phyloP scores from a whole-genome alignment of 257 asterid species.

The Ocimum tenuiflorum region DNA sequence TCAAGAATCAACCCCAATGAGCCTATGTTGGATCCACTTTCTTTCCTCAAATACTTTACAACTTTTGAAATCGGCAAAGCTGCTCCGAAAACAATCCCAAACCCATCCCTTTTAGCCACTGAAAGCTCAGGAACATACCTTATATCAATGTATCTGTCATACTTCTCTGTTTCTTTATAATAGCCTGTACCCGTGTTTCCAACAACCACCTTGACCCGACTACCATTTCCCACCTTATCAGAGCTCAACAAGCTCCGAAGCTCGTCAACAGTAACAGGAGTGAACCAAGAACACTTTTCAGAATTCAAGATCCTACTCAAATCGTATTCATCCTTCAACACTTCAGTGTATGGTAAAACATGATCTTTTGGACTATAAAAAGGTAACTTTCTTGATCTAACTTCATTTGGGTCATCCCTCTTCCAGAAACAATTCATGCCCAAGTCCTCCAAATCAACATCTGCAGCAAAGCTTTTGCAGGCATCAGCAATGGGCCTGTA shows the following conservation, averaged over 20 bases:
- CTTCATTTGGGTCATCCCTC: neutral
- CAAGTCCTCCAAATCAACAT: slow-evolving; percentile 20
- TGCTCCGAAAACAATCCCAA: slow-evolving; percentile 9
- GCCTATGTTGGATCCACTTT: neutral
- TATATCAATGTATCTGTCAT: slow-evolving; percentile 12
- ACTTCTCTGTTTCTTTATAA: slow-evolving; percentile 3
- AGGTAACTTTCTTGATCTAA: neutral
- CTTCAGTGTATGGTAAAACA: neutral
- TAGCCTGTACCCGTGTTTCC: slow-evolving; percentile 15
- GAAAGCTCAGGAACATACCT: slow-evolving; percentile 19
- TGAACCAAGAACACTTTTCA: slow-evolving; percentile 6
- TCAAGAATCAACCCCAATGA: neutral
- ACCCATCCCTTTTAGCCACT: neutral
- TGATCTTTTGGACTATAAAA: neutral
- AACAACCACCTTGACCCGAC: neutral
- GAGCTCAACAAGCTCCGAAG: neutral
- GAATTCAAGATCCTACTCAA: slow-evolving; percentile 6
- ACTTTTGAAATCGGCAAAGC: slow-evolving; percentile 14
- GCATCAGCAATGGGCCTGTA: slow-evolving; percentile 23
- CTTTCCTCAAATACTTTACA: neutral
- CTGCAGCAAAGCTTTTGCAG: slow-evolving; percentile 22
- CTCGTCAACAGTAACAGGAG: slow-evolving; percentile 13
- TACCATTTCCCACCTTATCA: neutral
- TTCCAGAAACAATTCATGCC: slow-evolving; percentile 11
- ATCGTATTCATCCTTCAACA: neutral